Base-by-base conservation (phyloP, 2,329 filamentous ascomycete species). In the Knufia fluminis region DNA sequence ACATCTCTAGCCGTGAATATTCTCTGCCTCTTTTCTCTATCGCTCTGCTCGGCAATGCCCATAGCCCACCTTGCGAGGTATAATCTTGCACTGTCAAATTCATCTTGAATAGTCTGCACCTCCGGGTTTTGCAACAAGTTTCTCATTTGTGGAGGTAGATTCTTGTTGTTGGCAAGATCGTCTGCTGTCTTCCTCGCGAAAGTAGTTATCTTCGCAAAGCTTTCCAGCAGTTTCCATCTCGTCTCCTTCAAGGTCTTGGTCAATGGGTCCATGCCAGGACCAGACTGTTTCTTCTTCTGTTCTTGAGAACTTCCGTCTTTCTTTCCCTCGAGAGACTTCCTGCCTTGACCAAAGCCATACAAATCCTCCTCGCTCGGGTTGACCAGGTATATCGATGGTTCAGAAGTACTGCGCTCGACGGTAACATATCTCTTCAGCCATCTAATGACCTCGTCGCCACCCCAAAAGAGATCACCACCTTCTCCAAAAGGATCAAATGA, bases 21-120 rank as follows among this genome's bases (percentile, higher is more conserved):
- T 41, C 90, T 76, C 65, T 90, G 85, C 46, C 82, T 86, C 20
- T 84, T 75, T 60, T 98, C 92, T 33, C 82, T 77, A 62, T 98
- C 92, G 60, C 90, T 91, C 70, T 98, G 92, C 65, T 98, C 94
- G 0, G 92, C 90, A 56, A 98, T 95, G 6, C 89, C 89, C 92
- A 98, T 97, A 2, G 92, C 92, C 92, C 92, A 98, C 55, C 92
- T 78, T 19, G 92, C 92, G 33, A 98, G 75, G 63, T 98, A 98
- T 52, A 98, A 76, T 56, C 92, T 79, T 3, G 94, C 92, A 60
- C 89, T 95, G 71, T 98, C 94, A 60, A 96, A 98, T 63, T 98
- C 94, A 52, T 97, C 90, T 63, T 96, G 90, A 19, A 98, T 67
- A 0, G 86, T 96, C 70, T 96, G 90, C 0, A 98, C 89, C 62